Evolutionary conservation across 805 yeast genomes (phyloP), one percentile per base, ranked within the genome.

Genomic region (Hanseniaspora vineae): DNA sequence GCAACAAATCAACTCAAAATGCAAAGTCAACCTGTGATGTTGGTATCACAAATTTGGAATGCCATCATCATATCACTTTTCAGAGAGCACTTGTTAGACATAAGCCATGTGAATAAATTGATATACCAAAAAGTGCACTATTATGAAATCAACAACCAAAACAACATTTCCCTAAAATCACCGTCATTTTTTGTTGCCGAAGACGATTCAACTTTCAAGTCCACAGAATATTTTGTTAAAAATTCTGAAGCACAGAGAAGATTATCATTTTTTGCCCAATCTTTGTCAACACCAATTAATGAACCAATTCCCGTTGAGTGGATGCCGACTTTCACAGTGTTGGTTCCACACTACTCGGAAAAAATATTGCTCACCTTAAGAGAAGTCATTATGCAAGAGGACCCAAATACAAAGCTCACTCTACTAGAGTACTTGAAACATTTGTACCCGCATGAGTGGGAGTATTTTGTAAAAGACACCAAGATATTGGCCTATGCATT

Each of bases 191-290:
- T 87, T 60, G 76, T 84, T 18, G 80, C 88, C 0, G 92, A 82
- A 55, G 95, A 87, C 58, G 95, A 86, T 56, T 80, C 80, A 35
- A 68, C 81, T 6, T 71, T 77, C 54, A 77, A 72, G 53, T 72
- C 77, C 3, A 57, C 56, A 46, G 72, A 79, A 6, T 66, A 77
- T 15, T 76, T 81, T 54, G 77, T 77, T 20, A 61, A 75, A 1
- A 76, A 78, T 45, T 76, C 87, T 0, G 95, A 84, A 58, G 95
- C 95, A 0, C 81, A 80, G 58, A 69, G 96, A 56, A 71, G 96
- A 53, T 76, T 87, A 1, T 83, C 95, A 0, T 87, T 84, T 59
- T 87, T 87, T 70, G 96, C 96, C 0, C 95, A 87, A 58, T 85
- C 95, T 0, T 67, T 87, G 42, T 80, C 95, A 0, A 84, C 94